A percentile compares a stretch with the other conserved stretches of the same genome.
Conservation (phyloP, 2,329 filamentous ascomycete genomes). For the Exophiala sideris region DNA sequence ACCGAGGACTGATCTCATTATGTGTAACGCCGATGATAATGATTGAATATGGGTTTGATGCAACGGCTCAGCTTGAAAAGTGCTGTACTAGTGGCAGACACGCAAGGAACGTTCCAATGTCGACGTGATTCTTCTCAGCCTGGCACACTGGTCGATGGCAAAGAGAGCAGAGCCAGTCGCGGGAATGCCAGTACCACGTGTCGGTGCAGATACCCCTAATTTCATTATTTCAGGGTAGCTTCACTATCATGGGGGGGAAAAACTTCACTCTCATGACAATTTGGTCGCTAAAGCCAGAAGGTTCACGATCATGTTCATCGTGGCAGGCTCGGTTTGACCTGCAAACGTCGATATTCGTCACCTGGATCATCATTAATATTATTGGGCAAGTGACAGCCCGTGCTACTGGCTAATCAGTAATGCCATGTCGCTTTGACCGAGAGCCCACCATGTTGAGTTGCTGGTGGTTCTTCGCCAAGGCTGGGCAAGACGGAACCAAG, state of each 20-base stretch:
- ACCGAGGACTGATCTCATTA: background rate
- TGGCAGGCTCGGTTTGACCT: background rate
- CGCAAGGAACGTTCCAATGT: background rate
- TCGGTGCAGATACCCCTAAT: background rate
- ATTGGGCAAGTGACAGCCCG: background rate
- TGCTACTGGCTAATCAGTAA: background rate
- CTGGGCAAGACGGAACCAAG: background rate
- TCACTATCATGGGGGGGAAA: background rate
- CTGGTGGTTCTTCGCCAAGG: background rate
- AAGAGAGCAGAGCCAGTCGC: background rate
- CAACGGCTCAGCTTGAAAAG: background rate
- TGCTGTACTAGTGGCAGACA: background rate
- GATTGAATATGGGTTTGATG: background rate
- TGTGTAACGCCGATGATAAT: background rate
- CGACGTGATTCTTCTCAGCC: background rate
- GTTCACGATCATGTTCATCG: background rate
- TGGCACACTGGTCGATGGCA: background rate
- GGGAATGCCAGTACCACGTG: background rate
- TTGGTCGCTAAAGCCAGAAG: background rate
- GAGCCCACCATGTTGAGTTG: background rate
- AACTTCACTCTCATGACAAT: background rate
- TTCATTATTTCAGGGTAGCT: background rate
- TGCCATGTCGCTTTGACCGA: background rate
- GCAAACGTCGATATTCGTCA: no score
- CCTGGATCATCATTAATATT: no score